Evolutionary conservation across 768 basidiomycete species (phyloP).

Genomic region (Lactarius deliciosus): DNA sequence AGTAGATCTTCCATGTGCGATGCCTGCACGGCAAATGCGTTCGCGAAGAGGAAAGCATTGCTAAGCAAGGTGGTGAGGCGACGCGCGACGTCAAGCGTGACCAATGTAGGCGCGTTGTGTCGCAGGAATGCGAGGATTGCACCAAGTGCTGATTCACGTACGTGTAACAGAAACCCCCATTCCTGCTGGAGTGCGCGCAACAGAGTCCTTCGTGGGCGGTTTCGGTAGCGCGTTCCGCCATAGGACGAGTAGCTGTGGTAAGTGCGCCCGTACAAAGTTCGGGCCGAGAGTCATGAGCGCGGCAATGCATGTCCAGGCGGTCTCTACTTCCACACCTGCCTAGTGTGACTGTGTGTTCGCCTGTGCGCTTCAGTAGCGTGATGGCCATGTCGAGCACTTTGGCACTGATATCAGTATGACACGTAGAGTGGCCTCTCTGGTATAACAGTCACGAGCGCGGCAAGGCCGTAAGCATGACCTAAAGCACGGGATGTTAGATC

Average conservation of each 20-base stretch:
- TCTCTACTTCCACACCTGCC: slow-evolving; percentile 83
- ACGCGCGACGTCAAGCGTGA: slow-evolving; percentile 89
- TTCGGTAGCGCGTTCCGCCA: slow-evolving; percentile 98
- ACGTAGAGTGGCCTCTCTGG: slow-evolving; percentile 89
- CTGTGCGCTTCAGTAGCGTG: slow-evolving; percentile 83
- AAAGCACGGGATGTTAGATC: slow-evolving; percentile 72
- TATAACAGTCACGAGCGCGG: slow-evolving; percentile 82
- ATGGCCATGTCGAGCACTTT: slow-evolving; percentile 91
- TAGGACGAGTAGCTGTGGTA: slow-evolving; percentile 90
- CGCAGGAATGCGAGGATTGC: slow-evolving; percentile 86
- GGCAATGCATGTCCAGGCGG: slow-evolving; percentile 91
- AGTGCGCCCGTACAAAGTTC: slow-evolving; percentile 89
- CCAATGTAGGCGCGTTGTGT: slow-evolving; percentile 70
- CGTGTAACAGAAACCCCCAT: slow-evolving; percentile 89
- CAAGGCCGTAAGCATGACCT: slow-evolving; percentile 89
- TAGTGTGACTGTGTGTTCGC: slow-evolving; percentile 86
- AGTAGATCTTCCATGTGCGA: slow-evolving; percentile 59
- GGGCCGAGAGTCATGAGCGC: slow-evolving; percentile 91
- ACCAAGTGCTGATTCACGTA: slow-evolving; percentile 86
- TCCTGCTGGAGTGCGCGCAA: slow-evolving; percentile 73
- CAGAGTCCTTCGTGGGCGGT: slow-evolving; percentile 84
- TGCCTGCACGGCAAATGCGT: slow-evolving; percentile 69
- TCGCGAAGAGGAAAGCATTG: slow-evolving; percentile 88
- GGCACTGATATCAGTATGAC: slow-evolving; percentile 87
- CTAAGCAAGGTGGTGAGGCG: slow-evolving; percentile 82